A percentile compares a stretch with the other conserved stretches of the same genome.
phyloP scores from a whole-genome alignment of 345 rosid species.

The Linum usitatissimum region DNA sequence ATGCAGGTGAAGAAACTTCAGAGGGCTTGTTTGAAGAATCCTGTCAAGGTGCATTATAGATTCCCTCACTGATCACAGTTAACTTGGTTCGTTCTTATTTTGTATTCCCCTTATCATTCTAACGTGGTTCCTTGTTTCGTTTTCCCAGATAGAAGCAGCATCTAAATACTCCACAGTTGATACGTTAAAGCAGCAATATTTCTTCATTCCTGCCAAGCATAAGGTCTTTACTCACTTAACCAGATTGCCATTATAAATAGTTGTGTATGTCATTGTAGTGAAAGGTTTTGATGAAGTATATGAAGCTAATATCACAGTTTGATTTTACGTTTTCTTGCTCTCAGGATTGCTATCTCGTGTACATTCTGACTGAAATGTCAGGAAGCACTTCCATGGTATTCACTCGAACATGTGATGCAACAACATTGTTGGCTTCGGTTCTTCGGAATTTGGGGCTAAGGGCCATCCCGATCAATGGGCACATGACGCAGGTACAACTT shows the following conservation, averaged over 20 bases:
- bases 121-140: constrained; percentile 10
- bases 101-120: constrained; percentile 7
- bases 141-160: constrained; percentile 75
- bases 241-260: neutral
- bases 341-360: constrained; percentile 92
- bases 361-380: constrained; percentile 59
- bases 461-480: constrained; percentile 96
- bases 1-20: constrained; percentile 79
- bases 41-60: constrained; percentile 57
- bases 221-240: constrained; percentile 39
- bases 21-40: constrained; percentile 82
- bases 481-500: constrained; percentile 68
- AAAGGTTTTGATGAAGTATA: neutral
- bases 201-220: constrained; percentile 67
- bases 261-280: neutral
- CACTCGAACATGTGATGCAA: constrained; percentile 86
- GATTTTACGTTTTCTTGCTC: constrained; percentile 10
- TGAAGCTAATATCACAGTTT: neutral
- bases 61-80: neutral
- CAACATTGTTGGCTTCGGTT: constrained; percentile 55
- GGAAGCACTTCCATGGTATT: constrained; percentile 83
- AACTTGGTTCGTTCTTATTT: neutral
- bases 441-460: constrained; percentile 83
- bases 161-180: constrained; percentile 91
- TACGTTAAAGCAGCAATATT: constrained; percentile 73